Percentiles rank a stretch among this genome's conserved stretches.
Conservation (phyloP, 2,329 filamentous ascomycete species). For the Scorias spongiosa region DNA sequence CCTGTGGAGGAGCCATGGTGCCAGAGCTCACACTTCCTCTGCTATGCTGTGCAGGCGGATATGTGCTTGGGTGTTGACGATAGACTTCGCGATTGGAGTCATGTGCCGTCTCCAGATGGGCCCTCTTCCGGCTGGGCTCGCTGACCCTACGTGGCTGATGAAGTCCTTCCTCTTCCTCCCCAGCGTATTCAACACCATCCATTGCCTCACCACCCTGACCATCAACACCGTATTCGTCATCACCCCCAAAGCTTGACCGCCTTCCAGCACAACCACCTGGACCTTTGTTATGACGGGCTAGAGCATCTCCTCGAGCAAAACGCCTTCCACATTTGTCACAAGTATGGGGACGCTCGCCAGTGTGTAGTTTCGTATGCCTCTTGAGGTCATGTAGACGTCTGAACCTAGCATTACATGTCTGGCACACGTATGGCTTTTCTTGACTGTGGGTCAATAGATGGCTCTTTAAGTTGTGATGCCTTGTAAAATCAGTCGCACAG, state of each 20-base stretch:
- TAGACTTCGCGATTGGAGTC: slow-evolving; percentile 42
- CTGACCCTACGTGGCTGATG: slow-evolving; percentile 43
- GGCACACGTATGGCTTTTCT: slow-evolving; percentile 92
- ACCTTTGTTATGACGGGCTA: slow-evolving; percentile 90
- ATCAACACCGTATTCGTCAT: slow-evolving; percentile 45
- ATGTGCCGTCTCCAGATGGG: slow-evolving; percentile 46
- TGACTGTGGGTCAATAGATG: slow-evolving; percentile 95
- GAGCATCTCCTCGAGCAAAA: slow-evolving; percentile 86
- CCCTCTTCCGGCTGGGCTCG: slow-evolving; percentile 59
- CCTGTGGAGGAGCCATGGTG: slow-evolving; percentile 22
- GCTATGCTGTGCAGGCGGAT: slow-evolving; percentile 40
- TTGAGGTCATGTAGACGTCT: slow-evolving; percentile 88
- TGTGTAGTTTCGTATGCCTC: slow-evolving; percentile 90
- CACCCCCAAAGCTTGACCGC: slow-evolving; percentile 68
- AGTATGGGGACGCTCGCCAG: slow-evolving; percentile 85
- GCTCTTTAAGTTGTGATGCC: slow-evolving; percentile 94
- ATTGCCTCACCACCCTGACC: slow-evolving; percentile 39
- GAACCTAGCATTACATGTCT: slow-evolving; percentile 86
- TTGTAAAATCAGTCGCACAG: slow-evolving; percentile 90
- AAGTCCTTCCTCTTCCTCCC: slow-evolving; percentile 40
- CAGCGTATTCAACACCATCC: slow-evolving; percentile 46
- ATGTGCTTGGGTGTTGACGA: slow-evolving; percentile 57
- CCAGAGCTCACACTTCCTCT: slow-evolving; percentile 15
- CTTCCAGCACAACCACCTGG: slow-evolving; percentile 89
- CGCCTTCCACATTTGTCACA: slow-evolving; percentile 89